These are phyloP conservation scores for Spergularia marina DNA, from an alignment of 148 eudicot genomes.

Conservation along the genomic window DNA sequence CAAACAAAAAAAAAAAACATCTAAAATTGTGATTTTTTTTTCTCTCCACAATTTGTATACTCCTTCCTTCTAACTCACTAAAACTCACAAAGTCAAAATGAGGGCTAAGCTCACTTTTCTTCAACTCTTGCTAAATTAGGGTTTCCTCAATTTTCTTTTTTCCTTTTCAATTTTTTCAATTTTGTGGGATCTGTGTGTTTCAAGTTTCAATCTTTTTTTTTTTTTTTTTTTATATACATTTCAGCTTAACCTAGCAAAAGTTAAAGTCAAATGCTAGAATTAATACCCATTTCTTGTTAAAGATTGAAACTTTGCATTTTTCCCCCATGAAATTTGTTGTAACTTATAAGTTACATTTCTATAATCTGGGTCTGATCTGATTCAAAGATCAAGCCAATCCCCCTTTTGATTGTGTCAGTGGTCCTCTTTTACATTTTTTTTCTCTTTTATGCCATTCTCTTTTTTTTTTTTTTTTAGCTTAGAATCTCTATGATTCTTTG, in stretches of 20 bases:
- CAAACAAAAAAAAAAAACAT: background rate
- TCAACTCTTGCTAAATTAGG: slow-evolving; percentile 17
- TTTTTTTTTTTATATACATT: background rate
- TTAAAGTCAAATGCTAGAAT: slow-evolving; percentile 26
- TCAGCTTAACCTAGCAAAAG: slow-evolving; percentile 7
- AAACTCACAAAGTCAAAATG: slow-evolving; percentile 23
- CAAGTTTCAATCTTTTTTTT: slow-evolving; percentile 2
- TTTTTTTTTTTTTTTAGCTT: slow-evolving; percentile 4
- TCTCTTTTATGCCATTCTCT: background rate
- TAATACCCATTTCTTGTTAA: slow-evolving; percentile 1
- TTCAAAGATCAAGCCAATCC: slow-evolving; percentile 16
- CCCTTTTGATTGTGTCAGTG: slow-evolving; percentile 12
- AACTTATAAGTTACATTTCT: slow-evolving; percentile 5
- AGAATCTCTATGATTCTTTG: slow-evolving; percentile 27
- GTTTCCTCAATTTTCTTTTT: background rate
- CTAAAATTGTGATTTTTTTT: background rate
- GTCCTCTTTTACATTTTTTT: slow-evolving; percentile 18
- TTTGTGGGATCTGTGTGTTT: slow-evolving; percentile 26
- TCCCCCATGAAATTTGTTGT: background rate
- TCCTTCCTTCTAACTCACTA: background rate
- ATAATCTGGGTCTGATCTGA: slow-evolving; percentile 26
- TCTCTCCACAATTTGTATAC: background rate
- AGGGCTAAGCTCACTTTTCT: slow-evolving; percentile 9
- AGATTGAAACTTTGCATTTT: slow-evolving; percentile 13
- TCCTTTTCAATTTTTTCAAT: background rate